Evolutionary conservation across 2,329 filamentous ascomycete species (phyloP).

Genomic region (Aspergillus niger): DNA sequence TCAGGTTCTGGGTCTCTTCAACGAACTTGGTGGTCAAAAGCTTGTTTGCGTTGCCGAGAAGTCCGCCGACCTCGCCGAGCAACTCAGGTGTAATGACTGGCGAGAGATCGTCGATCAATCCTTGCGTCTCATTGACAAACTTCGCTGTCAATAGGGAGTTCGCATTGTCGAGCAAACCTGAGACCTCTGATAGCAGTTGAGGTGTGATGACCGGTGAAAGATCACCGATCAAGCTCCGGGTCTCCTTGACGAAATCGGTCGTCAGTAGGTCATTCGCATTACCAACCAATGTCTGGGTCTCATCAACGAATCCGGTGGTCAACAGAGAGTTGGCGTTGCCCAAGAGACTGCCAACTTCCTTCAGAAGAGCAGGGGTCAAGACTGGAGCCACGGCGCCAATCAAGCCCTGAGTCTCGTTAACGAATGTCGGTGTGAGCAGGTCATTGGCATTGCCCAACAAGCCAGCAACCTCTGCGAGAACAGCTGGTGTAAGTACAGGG

Average conservation of each 20-base stretch:
- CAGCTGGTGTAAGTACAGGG: constrained; percentile 21
- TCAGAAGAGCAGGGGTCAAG: constrained; percentile 29
- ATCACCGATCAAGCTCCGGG: constrained; percentile 15
- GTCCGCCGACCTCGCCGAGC: constrained; percentile 13
- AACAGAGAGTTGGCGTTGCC: constrained; percentile 34
- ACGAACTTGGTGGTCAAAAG: constrained; percentile 31
- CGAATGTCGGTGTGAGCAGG: constrained; percentile 28
- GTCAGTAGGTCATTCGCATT: constrained; percentile 29
- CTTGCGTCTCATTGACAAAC: constrained; percentile 20
- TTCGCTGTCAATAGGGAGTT: constrained; percentile 32
- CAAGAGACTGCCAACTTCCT: constrained; percentile 26
- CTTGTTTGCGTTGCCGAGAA: constrained; percentile 26
- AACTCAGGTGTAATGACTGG: constrained; percentile 13
- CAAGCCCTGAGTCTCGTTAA: constrained; percentile 28
- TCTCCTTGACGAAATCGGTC: constrained; percentile 25
- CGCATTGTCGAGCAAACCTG: constrained; percentile 22
- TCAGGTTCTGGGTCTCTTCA: constrained; percentile 25
- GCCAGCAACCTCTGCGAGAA: constrained; percentile 23
- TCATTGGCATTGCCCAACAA: constrained; percentile 28
- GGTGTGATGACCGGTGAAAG: constrained; percentile 22
- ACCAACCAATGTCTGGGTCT: constrained; percentile 25
- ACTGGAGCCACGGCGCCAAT: constrained; percentile 27
- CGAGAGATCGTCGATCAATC: constrained; percentile 18
- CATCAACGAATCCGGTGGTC: constrained; percentile 34
- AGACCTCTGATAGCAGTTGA: constrained; percentile 23